Base-by-base conservation (phyloP, 768 basidiomycete species). In the Podaxis carcinomalis region DNA sequence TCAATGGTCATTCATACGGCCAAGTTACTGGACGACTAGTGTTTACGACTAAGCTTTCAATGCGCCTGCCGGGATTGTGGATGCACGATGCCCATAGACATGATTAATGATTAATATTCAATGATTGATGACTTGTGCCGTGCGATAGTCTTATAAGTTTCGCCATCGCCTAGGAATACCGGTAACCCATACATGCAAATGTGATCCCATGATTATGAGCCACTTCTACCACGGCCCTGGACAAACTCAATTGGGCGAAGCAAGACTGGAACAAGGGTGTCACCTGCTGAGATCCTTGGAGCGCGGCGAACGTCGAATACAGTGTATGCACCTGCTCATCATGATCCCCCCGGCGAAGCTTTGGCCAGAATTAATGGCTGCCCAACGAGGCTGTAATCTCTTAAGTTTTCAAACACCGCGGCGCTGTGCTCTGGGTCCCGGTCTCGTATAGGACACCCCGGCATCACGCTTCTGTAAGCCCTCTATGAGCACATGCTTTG, bases 391-490 rank as follows among this genome's bases (percentile, higher is more conserved):
- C 42, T 44, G n/a, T 10, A n/a, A 5, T 10, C n/a, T 23, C n/a
- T 9, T 25, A 5, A 23, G 28, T 16, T 51, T 60, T 53, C 44
- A 61, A 61, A 61, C 59, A 55, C 59, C 59, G 59, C 53, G 59
- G 59, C 59, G 21, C 23, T 54, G 39, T 13, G 16, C 35, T 25
- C 11, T 39, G 0, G 36, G 49, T 5, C 47, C 23, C 9, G 14
- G 23, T n/a, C 5, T 50, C 13, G 57, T 50, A 40, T 40, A 44
- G 54, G 21, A 36, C 23, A 42, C 44, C 40, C 25, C 5, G 25
- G 37, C 39, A 23, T 56, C 47, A 49, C 19, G 14, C 21, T 11
- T 49, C 47, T 9, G 19, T 23, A 49, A 23, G 10, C 10, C 21
- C n/a, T 23, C 21, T 49, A 49, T 49, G 47, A 49, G 47, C 19